Percentiles rank a stretch among this genome's conserved stretches.
Conservation (phyloP, 169 alveolate genomes). For the Theileria annulata region DNA sequence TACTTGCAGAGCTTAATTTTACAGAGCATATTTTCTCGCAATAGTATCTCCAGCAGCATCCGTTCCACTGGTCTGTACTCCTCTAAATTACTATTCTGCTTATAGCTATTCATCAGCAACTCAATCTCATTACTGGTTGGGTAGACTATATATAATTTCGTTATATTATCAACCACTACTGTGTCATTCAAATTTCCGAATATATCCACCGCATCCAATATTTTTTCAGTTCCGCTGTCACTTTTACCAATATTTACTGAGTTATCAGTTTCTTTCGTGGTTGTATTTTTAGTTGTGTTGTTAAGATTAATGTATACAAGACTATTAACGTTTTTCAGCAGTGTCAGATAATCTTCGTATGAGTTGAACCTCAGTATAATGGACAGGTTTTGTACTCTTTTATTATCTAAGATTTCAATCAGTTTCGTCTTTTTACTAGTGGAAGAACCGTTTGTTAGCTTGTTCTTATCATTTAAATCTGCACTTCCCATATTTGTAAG, state of each 20-base stretch:
- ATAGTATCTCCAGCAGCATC: slow-evolving; percentile 61
- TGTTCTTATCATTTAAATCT: neutral
- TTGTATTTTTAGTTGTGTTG: no score
- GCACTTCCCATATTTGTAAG: neutral
- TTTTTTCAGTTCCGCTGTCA: neutral
- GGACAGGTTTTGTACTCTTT: slow-evolving; percentile 76
- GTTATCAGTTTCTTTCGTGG: no score
- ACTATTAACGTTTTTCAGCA: slow-evolving; percentile 49
- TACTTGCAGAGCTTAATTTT: slow-evolving; percentile 64
- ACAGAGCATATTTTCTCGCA: slow-evolving; percentile 43
- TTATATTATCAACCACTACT: slow-evolving; percentile 23
- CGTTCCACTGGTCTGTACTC: slow-evolving; percentile 40
- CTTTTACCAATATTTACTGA: neutral
- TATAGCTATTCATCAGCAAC: slow-evolving; percentile 38
- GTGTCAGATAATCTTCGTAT: slow-evolving; percentile 65
- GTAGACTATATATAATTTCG: slow-evolving; percentile 55
- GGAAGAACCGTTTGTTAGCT: slow-evolving; percentile 25
- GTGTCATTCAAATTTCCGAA: neutral
- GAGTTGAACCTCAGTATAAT: slow-evolving; percentile 68
- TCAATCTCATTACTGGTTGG: slow-evolving; percentile 51
- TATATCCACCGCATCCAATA: neutral
- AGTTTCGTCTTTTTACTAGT: slow-evolving; percentile 51
- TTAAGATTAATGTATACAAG: slow-evolving; percentile 10
- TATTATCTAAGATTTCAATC: slow-evolving; percentile 66
- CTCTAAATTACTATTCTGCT: slow-evolving; percentile 20